Conservation (phyloP, 805 yeast genomes). For the Metschnikowia kofuensis region DNA sequence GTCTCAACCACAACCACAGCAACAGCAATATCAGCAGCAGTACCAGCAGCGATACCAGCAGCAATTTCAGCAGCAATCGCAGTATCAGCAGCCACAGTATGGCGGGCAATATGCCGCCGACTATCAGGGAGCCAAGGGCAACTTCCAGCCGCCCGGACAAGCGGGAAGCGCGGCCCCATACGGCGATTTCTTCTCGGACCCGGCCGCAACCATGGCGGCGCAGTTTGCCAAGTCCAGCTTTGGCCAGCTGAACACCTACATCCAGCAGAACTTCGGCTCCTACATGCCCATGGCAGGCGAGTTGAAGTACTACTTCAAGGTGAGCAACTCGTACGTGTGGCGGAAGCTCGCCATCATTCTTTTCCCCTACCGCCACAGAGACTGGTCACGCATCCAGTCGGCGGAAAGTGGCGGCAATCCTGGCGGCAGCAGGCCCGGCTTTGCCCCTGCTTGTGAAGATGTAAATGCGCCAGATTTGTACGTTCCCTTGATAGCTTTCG, state of each 20-base stretch:
- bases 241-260: constrained; percentile 72
- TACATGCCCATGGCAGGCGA: constrained; percentile 50
- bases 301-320: constrained; percentile 85
- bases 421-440: constrained; percentile 28
- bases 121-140: constrained; percentile 15
- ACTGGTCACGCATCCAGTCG: constrained; percentile 65
- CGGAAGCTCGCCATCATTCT: constrained; percentile 69
- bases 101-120: constrained; percentile 11
- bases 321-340: constrained; percentile 82
- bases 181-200: constrained; percentile 62
- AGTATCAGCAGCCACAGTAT: constrained; percentile 30
- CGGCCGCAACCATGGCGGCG: constrained; percentile 79
- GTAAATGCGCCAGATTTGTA: constrained; percentile 95
- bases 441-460: constrained; percentile 80
- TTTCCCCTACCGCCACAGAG: constrained; percentile 81
- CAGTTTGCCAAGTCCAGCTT: constrained; percentile 87
- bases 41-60: constrained; percentile 12
- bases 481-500: constrained; percentile 90
- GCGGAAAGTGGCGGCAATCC: constrained; percentile 15
- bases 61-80: constrained; percentile 20
- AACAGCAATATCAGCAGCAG: constrained; percentile 18
- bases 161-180: constrained; percentile 19
- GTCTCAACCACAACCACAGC: constrained; percentile 2
- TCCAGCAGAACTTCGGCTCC: constrained; percentile 66
- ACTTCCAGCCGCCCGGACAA: constrained; percentile 2